Base-by-base conservation (phyloP, 352 stramenopile genomes). In the Thraustochytrium striatum region DNA sequence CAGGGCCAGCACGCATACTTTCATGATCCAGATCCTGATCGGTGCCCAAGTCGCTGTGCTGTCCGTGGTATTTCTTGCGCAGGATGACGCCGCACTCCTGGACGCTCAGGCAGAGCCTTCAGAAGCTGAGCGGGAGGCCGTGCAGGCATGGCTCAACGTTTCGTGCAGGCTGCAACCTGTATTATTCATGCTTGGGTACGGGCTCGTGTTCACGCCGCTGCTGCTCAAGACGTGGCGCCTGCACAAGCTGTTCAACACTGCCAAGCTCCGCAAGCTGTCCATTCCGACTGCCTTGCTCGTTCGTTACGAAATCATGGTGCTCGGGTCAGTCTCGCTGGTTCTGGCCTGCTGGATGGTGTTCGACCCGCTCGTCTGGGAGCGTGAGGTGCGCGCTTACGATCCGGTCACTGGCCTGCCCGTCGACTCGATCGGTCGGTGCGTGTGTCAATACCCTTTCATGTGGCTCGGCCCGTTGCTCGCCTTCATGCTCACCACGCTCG, bases 141-240 rank as follows among this genome's bases (percentile, higher is more conserved):
- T 39, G 5, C 9, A 32, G 2, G 41, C 44, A 25, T 19, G 3
- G 8, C 50, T 75, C 11, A 41, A 75, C 39, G 41, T 75, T n/a
- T 11, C 44, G 3, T 75, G 65, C 52, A 58, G 25, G n/a, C 39
- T 75, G 8, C 33, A 30, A 11, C 65, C 65, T 7, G 44, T 30
- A 21, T 43, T 75, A 7, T 75, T 55, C 39, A 21, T 9, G 0
- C 1, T 32, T 3, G 65, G 65, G 16, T 75, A 61, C 36, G 65
- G 30, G n/a, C 0, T 75, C 52, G n/a, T 75, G 11, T 75, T 55
- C 65, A 61, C 44, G 8, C 52, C 65, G 11, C 52, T 75, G 7
- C 52, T 30, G 44, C 50, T 75, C 32, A 75, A 75, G 39, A 75
- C 65, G 7, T 75, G 65, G 65, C 32, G 65, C 7, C 44, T 55